Evolutionary conservation across 1,139 yeast genomes (phyloP), one percentile per base, ranked within the genome.

Genomic region (Geotrichum candidum): DNA sequence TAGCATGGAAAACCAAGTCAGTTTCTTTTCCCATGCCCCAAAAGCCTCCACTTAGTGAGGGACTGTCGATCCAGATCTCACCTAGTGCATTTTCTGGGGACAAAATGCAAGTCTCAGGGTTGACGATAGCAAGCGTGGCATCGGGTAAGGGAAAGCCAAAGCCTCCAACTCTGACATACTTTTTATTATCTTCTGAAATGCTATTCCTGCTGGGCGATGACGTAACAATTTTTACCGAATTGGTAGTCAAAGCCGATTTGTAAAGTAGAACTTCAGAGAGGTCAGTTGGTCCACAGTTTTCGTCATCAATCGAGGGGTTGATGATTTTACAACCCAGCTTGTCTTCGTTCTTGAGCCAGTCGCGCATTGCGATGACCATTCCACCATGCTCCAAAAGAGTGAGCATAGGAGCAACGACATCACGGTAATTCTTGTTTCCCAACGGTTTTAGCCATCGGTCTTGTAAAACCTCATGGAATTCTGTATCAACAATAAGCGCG

Each of bases 371-470:
- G 23, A 94, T 86, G 4, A 92, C 94, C 85, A 94, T 90, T 1
- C 99, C 99, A 45, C 99, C 99, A 70, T 91, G 96, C 70, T 94
- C 99, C 67, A 90, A 85, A 60, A 94, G 77, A 0, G 97, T 89
- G 55, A 95, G 78, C 81, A 95, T 83, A 0, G 99, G 99, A 0
- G 96, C 87, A 33, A 92, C 86, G 1, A 92, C 90, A 63, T 85
- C 84, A 53, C 88, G 82, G 0, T 96, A 88, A 60, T 83, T 84
- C 61, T 79, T 82, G 70, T 96, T 91, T 0, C 99, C 99, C 63
- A 94, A 76, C 2, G 98, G 98, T 65, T 87, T 83, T 61, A 94
- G 79, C 89, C 96, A 94, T 65, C 98, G 81, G 68, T 91, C 95
- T n/a, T 96, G 85, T 56, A 94, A 78, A 70, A 94, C 86, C 68